Percentiles rank a stretch among this genome's conserved stretches.
phyloP scores from a whole-genome alignment of 116 monocot species.

The Iris pallida region DNA sequence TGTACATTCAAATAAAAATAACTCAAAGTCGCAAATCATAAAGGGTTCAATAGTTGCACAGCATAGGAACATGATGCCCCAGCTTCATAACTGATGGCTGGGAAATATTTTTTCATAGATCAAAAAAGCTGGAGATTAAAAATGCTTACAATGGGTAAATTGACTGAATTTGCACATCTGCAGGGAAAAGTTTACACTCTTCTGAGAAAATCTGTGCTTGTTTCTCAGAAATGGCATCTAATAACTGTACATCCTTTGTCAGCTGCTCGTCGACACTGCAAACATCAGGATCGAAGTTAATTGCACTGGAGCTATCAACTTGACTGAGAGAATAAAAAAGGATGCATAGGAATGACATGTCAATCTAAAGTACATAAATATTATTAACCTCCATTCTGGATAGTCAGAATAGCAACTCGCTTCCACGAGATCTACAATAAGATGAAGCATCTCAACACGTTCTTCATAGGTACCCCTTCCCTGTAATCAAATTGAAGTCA shows the following conservation, averaged over 20 bases:
- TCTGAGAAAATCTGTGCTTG: slow-evolving; percentile 95
- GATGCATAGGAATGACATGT: not conserved
- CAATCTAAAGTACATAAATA: slow-evolving; percentile 2
- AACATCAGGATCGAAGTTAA: slow-evolving; percentile 1
- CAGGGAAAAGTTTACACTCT: slow-evolving; percentile 95
- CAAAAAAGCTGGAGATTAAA: not conserved
- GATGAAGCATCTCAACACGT: slow-evolving; percentile 87
- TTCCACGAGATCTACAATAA: slow-evolving; percentile 96
- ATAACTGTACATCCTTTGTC: slow-evolving; percentile 80
- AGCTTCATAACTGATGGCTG: not conserved
- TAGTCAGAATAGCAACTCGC: slow-evolving; percentile 84
- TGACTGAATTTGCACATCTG: slow-evolving; percentile 98
- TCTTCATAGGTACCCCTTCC: slow-evolving; percentile 94
- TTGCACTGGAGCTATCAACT: not conserved
- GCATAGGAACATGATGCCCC: slow-evolving; percentile 1
- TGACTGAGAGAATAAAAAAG: not conserved
- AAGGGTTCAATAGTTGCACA: not conserved
- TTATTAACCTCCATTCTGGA: slow-evolving; percentile 85
- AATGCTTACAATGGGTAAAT: slow-evolving; percentile 81
- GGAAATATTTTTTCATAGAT: not conserved
- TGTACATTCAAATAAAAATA: no score
- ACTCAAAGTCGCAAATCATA: no score
- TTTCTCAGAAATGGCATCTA: slow-evolving; percentile 97
- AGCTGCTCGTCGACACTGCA: slow-evolving; percentile 93
- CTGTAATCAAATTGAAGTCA: slow-evolving; percentile 25